Conservation (phyloP, 176 grass and related monocot genomes). For the Oropetium thomaeum region DNA sequence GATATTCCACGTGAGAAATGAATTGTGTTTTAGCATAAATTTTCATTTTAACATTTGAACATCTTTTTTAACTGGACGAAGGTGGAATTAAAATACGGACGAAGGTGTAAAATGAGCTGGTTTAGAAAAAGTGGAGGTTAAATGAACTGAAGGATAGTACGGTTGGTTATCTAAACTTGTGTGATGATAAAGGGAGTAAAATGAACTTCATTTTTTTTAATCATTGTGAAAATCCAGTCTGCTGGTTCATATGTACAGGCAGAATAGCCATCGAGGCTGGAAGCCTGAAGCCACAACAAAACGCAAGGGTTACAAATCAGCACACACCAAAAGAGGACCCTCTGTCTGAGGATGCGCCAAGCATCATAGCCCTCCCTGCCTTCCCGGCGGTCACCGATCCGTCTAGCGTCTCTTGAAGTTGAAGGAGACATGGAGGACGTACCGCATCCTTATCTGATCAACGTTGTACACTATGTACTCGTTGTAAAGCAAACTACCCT, state of each 20-base stretch:
- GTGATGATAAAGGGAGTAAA: too few species aligned
- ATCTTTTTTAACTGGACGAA: too few species aligned
- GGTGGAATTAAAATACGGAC: too few species aligned
- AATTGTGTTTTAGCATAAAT: too few species aligned
- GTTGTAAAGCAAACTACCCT: constrained; percentile 89
- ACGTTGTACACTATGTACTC: constrained; percentile 92
- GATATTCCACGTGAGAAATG: too few species aligned
- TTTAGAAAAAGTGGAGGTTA: too few species aligned
- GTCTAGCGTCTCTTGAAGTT: constrained; percentile 54
- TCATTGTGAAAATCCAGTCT: too few species aligned
- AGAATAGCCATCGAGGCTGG: neutral
- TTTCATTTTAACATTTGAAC: too few species aligned
- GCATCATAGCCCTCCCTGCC: neutral
- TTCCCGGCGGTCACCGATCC: neutral
- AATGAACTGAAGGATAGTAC: too few species aligned
- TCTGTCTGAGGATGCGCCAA: neutral
- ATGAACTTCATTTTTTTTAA: too few species aligned
- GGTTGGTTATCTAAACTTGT: too few species aligned
- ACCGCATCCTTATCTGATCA: constrained; percentile 92
- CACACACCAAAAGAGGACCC: neutral
- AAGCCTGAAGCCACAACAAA: constrained; percentile 12
- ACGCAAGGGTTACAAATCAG: neutral
- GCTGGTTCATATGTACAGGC: neutral
- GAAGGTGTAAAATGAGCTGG: too few species aligned
- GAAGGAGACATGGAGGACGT: constrained; percentile 71